Percentiles rank a stretch among this genome's conserved stretches.
phyloP scores from a whole-genome alignment of 2,329 filamentous ascomycete genomes.

The Microdochium trichocladiopsis region DNA sequence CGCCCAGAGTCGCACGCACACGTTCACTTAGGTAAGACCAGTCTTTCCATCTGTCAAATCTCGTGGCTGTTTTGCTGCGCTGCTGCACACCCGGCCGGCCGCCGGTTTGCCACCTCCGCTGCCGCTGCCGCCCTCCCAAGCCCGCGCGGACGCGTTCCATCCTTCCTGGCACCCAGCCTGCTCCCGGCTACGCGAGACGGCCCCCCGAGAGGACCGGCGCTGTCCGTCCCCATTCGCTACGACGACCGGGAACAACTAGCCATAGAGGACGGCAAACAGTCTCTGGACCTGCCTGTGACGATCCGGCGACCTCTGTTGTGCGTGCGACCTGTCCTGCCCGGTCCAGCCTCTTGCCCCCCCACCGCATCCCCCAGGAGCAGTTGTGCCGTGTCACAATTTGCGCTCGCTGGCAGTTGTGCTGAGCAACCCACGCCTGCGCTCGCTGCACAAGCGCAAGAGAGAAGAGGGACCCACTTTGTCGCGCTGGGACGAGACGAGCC shows the following conservation, averaged over 20 bases:
- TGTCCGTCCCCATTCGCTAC: not conserved
- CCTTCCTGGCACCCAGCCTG: not conserved
- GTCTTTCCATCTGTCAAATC: not conserved
- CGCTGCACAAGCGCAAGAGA: not conserved
- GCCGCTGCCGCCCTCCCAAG: not conserved
- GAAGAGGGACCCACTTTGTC: not conserved
- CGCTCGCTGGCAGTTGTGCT: not conserved
- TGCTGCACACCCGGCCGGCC: not conserved
- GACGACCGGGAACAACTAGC: not conserved
- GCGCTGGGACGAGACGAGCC: not conserved
- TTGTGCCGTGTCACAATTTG: no score
- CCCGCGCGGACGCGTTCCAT: not conserved
- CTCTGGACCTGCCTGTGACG: no score
- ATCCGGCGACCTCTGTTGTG: no score
- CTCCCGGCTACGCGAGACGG: not conserved
- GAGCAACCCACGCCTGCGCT: not conserved
- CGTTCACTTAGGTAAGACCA: not conserved
- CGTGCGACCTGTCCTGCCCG: no score
- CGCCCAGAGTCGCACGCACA: not conserved
- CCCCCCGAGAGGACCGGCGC: not conserved
- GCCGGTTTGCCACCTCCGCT: not conserved
- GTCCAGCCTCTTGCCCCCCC: no score
- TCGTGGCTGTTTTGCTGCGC: not conserved
- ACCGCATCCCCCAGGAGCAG: no score
- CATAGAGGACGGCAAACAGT: no score